These are phyloP conservation scores for Herpetomonas tarakana DNA, from an alignment of 208 protist genomes.

Conservation along the genomic window DNA sequence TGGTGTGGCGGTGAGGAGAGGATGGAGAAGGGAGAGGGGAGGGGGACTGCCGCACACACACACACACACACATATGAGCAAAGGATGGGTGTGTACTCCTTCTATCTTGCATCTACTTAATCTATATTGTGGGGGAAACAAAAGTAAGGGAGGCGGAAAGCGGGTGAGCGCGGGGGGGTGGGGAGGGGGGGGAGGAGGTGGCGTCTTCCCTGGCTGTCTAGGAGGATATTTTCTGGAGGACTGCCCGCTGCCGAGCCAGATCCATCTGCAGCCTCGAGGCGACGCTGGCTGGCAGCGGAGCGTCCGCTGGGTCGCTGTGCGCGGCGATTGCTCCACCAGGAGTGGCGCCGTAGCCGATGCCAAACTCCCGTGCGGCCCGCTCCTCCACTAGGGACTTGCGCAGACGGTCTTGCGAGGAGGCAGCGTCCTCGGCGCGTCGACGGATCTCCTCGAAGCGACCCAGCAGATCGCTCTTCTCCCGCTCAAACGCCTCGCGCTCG, in stretches of 20 bases:
- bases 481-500: slow-evolving; percentile 77
- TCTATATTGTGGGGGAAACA: no score
- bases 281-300: slow-evolving; percentile 10
- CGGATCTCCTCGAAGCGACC: slow-evolving; percentile 63
- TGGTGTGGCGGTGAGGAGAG: no score
- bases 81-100: no score
- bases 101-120: no score
- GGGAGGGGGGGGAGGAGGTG: background rate
- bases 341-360: background rate
- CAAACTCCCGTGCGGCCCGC: slow-evolving; percentile 15
- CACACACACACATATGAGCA: no score
- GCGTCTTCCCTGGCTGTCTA: slow-evolving; percentile 7
- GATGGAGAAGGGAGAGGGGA: no score
- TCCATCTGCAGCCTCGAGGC: slow-evolving; percentile 75
- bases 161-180: background rate
- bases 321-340: background rate
- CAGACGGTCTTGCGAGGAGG: slow-evolving; percentile 47
- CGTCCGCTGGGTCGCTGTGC: slow-evolving; percentile 9
- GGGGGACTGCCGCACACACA: no score
- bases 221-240: slow-evolving; percentile 53
- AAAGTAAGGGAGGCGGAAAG: no score
- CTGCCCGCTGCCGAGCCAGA: slow-evolving; percentile 73
- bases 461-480: slow-evolving; percentile 74
- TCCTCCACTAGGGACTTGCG: slow-evolving; percentile 45
- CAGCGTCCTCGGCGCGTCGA: slow-evolving; percentile 64